Evolutionary conservation across 192 early-diverging fungal species (phyloP), one percentile per base, ranked within the genome.

Genomic region (Entophlyctis helioformis): DNA sequence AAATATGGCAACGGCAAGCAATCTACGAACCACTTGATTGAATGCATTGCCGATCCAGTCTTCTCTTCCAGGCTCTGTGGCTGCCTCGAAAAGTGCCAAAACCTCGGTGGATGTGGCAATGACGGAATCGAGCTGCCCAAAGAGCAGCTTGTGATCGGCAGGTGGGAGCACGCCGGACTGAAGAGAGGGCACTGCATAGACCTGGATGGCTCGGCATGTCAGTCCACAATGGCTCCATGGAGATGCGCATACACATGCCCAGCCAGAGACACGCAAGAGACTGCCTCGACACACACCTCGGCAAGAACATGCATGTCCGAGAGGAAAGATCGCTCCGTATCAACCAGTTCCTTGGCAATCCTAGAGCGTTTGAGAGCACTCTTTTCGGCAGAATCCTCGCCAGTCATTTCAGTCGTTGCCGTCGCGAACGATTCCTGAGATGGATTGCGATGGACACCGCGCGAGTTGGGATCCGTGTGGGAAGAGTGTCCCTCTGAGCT

Each of bases 61-160:
- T 62, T 64, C 48, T 52, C 59, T 53, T 66, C 58, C 7, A 59
- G 64, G 35, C 48, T 56, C 51, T 37, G 44, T 48, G 1, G 81
- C 79, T 11, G 64, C 68, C 7, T 76, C 70, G 48, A 91, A 51
- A 26, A 75, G 55, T n/a, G 66, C 74, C 1, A 84, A 57, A 36
- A 90, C 66, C n/a, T 71, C 63, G 11, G 63, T 53, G 15, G 83
- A 78, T 42, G 81, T 72, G 18, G 62, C 60, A 26, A 89, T 78
- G 12, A 95, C 72, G 3, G 72, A 71, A 9, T 77, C 72, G 27
- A 95, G 61, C 61, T 91, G 89, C 42, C 68, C 75, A 59, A 91
- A 95, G 13, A 95, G 56, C 4, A 66, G 56, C 51, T 77, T 80
- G 19, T 74, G 65, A 40, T 90, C 88, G 13, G 65, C 66, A 26